Conservation (phyloP, 2,329 filamentous ascomycete genomes). For the Neoscytalidium dimidiatum region DNA sequence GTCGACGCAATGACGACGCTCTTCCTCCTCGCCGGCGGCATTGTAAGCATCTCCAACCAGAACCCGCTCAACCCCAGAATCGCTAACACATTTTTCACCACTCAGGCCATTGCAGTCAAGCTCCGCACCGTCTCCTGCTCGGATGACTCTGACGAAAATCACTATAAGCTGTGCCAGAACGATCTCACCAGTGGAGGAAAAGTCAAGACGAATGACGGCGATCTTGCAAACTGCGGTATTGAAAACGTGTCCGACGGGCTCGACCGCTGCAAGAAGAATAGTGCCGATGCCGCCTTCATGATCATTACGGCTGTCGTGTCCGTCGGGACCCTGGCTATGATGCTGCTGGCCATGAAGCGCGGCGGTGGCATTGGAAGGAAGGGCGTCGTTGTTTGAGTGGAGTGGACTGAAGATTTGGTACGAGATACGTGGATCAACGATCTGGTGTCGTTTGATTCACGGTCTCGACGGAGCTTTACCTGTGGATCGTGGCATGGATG, state of each 20-base stretch:
- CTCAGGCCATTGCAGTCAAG: conserved; percentile 25
- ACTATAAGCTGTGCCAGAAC: conserved; percentile 10
- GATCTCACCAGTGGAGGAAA: conserved; percentile 26
- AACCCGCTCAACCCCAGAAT: not conserved
- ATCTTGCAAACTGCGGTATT: not conserved
- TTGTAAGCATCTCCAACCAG: conserved; percentile 24
- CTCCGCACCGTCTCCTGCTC: conserved; percentile 24
- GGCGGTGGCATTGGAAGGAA: conserved; percentile 15
- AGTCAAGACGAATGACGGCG: conserved; percentile 6
- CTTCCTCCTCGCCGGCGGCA: conserved; percentile 28
- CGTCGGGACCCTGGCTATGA: not conserved
- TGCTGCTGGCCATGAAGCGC: conserved; percentile 15
- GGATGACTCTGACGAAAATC: conserved; percentile 9
- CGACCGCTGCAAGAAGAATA: conserved; percentile 24
- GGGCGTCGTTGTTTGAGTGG: conserved; percentile 13
- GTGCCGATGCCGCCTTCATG: conserved; percentile 28
- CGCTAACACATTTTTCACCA: not conserved
- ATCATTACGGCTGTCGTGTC: conserved; percentile 23
- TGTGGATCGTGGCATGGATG: too few relatives aligned
- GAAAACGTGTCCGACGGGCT: not conserved
- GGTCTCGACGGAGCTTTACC: too few relatives aligned
- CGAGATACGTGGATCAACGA: not conserved
- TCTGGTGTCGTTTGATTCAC: too few relatives aligned
- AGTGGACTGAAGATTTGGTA: not conserved
- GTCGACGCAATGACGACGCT: conserved; percentile 27